These are phyloP conservation scores for Geosmithia putterillii DNA, from an alignment of 2,329 filamentous ascomycete genomes.

Conservation along the genomic window DNA sequence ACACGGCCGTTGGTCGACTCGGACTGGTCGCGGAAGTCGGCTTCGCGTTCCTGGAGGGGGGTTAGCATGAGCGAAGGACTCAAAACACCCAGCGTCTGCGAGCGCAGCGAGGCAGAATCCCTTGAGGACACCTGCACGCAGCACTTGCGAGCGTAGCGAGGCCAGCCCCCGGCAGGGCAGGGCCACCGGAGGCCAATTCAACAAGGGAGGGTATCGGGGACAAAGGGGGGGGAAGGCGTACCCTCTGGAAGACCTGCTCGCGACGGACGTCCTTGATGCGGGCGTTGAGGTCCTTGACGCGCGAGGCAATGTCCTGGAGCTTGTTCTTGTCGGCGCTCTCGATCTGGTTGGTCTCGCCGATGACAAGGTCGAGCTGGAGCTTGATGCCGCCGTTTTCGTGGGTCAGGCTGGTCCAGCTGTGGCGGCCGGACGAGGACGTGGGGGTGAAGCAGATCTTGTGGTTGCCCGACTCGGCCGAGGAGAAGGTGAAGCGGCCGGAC, in stretches of 20 bases:
- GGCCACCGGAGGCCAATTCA: too few species aligned
- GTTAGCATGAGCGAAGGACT: too few species aligned
- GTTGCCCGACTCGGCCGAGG: conserved; percentile 84
- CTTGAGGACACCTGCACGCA: too few species aligned
- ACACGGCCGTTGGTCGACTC: conserved; percentile 87
- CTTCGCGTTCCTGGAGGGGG: conserved; percentile 69
- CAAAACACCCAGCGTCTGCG: too few species aligned
- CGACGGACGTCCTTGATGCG: conserved; percentile 78
- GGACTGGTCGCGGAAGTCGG: conserved; percentile 95
- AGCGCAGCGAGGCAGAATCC: too few species aligned
- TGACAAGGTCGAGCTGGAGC: conserved; percentile 78
- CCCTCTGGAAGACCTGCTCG: conserved; percentile 94
- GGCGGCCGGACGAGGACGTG: conserved; percentile 55
- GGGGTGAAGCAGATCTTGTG: conserved; percentile 93
- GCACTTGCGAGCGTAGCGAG: too few species aligned
- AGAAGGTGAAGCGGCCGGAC: conserved; percentile 87
- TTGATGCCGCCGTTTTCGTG: conserved; percentile 65
- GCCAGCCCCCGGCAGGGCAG: too few species aligned
- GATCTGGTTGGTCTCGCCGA: conserved; percentile 88
- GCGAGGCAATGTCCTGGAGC: conserved; percentile 77
- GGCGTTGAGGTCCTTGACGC: conserved; percentile 80
- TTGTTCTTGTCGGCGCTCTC: conserved; percentile 90
- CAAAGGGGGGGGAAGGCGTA: conserved; percentile 26
- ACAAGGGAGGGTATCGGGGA: too few species aligned
- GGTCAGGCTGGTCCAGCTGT: conserved; percentile 59